These are phyloP conservation scores for Podaxis sp. DNA, from an alignment of 768 basidiomycete species.

Conservation along the genomic window DNA sequence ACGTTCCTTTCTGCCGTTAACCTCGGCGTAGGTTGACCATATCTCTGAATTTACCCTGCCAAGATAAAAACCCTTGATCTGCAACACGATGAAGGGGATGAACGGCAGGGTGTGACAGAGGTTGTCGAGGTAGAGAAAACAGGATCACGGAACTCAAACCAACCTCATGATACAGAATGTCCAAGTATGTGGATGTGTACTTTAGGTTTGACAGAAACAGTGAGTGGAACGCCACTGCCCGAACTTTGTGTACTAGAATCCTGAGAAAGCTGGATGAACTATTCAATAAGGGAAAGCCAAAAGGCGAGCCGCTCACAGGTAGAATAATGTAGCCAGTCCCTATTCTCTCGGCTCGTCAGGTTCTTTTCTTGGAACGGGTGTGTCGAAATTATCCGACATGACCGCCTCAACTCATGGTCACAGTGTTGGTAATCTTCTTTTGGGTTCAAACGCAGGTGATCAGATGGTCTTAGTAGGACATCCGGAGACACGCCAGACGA, in stretches of 20 bases:
- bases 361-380: background rate
- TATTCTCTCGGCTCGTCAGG: background rate
- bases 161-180: background rate
- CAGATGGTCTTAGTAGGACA: background rate
- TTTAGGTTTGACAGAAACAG: background rate
- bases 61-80: background rate
- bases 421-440: background rate
- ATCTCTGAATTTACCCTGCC: background rate
- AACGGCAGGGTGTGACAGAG: background rate
- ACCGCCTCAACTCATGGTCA: background rate
- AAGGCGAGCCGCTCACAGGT: background rate
- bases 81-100: background rate
- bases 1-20: slow-evolving; percentile 2
- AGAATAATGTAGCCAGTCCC: background rate
- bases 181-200: background rate
- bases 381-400: background rate
- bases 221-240: background rate
- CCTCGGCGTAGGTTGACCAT: background rate
- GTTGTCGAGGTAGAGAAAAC: background rate
- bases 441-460: background rate
- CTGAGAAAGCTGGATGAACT: background rate
- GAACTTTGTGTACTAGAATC: background rate
- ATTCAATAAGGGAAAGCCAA: background rate
- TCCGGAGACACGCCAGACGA: background rate
- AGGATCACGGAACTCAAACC: background rate